Base-by-base conservation (phyloP, 1,284 basidiomycete species). In the Ceratobasidium sp. region DNA sequence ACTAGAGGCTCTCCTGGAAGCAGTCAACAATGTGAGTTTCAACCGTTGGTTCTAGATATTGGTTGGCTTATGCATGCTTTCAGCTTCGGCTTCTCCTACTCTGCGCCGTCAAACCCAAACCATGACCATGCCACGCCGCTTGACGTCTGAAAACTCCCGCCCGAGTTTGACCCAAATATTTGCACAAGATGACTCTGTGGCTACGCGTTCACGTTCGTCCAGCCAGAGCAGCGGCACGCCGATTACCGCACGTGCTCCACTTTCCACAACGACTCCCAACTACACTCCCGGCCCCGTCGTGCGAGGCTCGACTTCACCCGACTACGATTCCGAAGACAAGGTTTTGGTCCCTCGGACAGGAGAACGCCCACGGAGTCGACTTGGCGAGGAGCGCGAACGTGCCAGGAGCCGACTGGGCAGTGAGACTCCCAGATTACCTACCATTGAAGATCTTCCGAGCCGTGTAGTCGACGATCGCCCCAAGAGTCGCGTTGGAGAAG, bases 91-190 rank as follows among this genome's bases (percentile, higher is more conserved):
- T 22, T 52, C 62, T 5, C 62, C 62, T 15, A 17, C 49, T 8
- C 29, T 29, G 25, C 47, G 62, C 8, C 62, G 62, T 25, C 62
- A 65, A 35, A 65, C 62, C 12, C 62, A 65, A 43, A 65, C 62
- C 7, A 65, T 65, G 62, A 65, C 62, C 7, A 65, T 65, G 62
- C 62, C 62, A 42, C 62, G 62, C 7, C 62, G 62, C 3, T 40
- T 65, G 5, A 65, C 62, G 7, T 22, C 49, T 13, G 62, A 65
- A 2, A 38, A 50, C 3, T 25, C 49, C 31, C 62, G 62, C 17
- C 62, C 62, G 15, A 54, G 13, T 38, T 34, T 65, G 7, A 34
- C 34, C 22, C 62, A 65, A 35, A 38, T 65, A 10, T 65, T 65
- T 43, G 62, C 62, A 8, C 62, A 54, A n/a, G 62, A 65, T n/a